Conservation (phyloP, 805 yeast species). For the Saturnispora ahearnii region DNA sequence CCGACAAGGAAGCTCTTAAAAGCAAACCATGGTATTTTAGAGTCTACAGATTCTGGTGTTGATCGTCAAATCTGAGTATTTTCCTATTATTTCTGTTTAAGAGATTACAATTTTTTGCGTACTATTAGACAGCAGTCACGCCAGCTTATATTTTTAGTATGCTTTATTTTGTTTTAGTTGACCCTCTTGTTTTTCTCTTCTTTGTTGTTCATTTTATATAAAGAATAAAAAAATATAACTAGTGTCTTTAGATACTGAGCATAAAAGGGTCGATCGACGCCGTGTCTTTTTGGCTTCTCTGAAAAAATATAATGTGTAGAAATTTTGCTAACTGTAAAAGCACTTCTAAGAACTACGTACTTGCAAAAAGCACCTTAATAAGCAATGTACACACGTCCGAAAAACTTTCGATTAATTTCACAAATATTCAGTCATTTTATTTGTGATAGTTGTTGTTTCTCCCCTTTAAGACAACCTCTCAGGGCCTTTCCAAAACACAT, state of each 20-base stretch:
- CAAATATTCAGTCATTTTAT: neutral
- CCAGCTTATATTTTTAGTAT: too few species aligned
- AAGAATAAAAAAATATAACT: too few species aligned
- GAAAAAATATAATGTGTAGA: too few species aligned
- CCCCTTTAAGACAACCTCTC: neutral
- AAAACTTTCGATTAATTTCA: neutral
- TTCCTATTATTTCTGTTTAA: neutral
- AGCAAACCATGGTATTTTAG: slow-evolving; percentile 37
- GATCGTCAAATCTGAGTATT: neutral
- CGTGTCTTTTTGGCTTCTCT: too few species aligned
- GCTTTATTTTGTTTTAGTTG: too few species aligned
- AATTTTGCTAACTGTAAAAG: too few species aligned
- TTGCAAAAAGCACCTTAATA: neutral
- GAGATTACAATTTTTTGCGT: neutral
- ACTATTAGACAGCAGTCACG: too few species aligned
- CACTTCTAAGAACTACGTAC: neutral
- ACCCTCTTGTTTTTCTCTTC: too few species aligned
- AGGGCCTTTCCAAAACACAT: neutral
- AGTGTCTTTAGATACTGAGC: too few species aligned
- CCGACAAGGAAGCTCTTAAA: slow-evolving; percentile 37
- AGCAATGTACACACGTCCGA: neutral
- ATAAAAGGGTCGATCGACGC: too few species aligned
- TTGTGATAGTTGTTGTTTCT: neutral
- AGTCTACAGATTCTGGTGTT: slow-evolving; percentile 44
- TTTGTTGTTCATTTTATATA: too few species aligned